These are phyloP conservation scores for Populus tremula DNA, from an alignment of 345 rosid genomes.

Conservation along the genomic window DNA sequence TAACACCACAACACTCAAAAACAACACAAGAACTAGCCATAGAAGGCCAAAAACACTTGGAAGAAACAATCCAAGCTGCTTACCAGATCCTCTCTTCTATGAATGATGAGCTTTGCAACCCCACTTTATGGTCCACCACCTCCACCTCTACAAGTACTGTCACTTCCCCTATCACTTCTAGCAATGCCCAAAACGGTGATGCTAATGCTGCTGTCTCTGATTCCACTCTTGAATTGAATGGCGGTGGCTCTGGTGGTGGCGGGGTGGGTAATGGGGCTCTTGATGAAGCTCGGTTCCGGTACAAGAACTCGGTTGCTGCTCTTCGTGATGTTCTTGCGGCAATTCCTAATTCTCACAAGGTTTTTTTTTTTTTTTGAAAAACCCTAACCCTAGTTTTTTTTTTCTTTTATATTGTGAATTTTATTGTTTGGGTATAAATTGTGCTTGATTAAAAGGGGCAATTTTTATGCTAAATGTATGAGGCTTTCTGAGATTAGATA, in stretches of 20 bases:
- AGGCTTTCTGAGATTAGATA: no score
- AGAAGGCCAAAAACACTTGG: constrained; percentile 83
- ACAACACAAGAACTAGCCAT: constrained; percentile 81
- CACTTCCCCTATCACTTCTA: constrained; percentile 19
- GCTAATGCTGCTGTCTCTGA: constrained; percentile 37
- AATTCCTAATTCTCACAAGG: constrained; percentile 79
- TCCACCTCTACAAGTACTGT: constrained; percentile 23
- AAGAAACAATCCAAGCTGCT: constrained; percentile 84
- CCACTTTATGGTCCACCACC: constrained; percentile 70
- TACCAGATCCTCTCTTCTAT: constrained; percentile 78
- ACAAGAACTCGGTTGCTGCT: constrained; percentile 78
- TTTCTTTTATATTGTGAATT: background rate
- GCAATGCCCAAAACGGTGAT: constrained; percentile 35
- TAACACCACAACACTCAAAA: constrained; percentile 22
- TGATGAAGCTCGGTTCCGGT: constrained; percentile 80
- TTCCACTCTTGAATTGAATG: constrained; percentile 42
- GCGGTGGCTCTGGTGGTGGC: constrained; percentile 36
- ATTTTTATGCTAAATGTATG: background rate
- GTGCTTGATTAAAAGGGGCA: background rate
- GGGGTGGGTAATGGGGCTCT: constrained; percentile 66
- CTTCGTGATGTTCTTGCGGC: constrained; percentile 79
- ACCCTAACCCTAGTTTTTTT: background rate
- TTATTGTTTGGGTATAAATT: background rate
- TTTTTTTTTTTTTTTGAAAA: constrained; percentile 13
- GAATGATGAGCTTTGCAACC: constrained; percentile 96